Evolutionary conservation across 306 rosid species (phyloP).

Genomic region (Cucumis cinereus): DNA sequence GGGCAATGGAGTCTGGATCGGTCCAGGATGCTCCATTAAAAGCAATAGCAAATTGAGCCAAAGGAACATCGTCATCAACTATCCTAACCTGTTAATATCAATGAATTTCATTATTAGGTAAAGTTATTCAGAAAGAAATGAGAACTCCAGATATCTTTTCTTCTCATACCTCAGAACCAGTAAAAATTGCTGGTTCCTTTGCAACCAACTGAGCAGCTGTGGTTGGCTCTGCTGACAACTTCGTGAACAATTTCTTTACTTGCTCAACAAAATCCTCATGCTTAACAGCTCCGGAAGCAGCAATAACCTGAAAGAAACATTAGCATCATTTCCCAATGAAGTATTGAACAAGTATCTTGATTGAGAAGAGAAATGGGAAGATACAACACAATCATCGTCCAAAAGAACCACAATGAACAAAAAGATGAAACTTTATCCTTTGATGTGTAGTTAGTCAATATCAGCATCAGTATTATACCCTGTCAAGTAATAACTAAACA

Average conservation of each 20-base stretch:
- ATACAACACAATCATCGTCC: neutral
- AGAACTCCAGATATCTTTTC: neutral
- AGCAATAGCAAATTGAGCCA: constrained; percentile 90
- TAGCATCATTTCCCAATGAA: neutral
- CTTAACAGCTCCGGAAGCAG: constrained; percentile 86
- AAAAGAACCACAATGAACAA: neutral
- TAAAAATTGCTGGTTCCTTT: constrained; percentile 69
- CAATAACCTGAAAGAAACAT: constrained; percentile 44
- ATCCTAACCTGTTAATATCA: constrained; percentile 61
- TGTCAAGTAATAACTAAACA: neutral
- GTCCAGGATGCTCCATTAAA: constrained; percentile 94
- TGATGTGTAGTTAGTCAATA: neutral
- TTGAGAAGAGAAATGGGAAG: neutral
- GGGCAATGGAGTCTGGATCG: constrained; percentile 85
- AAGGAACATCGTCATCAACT: constrained; percentile 72
- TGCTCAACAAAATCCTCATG: constrained; percentile 65
- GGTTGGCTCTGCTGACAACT: constrained; percentile 64
- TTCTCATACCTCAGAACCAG: constrained; percentile 80
- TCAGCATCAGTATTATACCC: neutral
- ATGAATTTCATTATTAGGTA: neutral
- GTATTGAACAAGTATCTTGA: neutral
- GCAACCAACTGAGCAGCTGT: constrained; percentile 69
- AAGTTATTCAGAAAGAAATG: neutral
- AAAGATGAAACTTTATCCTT: neutral
- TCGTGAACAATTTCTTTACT: constrained; percentile 57